Conservation (phyloP, 1,284 basidiomycete genomes). For the Pulchroboletus neoregius region DNA sequence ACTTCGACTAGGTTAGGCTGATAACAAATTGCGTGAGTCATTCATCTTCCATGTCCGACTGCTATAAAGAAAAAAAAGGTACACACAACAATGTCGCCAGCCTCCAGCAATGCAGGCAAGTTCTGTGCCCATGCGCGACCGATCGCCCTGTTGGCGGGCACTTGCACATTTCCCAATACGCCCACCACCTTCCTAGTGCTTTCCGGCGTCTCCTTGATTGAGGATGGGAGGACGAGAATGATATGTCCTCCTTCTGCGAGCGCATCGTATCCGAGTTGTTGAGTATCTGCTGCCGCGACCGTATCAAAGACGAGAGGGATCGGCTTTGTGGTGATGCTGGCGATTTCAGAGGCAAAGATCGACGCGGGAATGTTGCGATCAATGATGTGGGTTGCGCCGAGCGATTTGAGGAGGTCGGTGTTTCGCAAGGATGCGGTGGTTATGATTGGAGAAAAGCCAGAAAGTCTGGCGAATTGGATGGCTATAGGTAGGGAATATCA, state of each 20-base stretch:
- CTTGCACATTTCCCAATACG: slow-evolving; percentile 10
- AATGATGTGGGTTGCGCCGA: slow-evolving; percentile 36
- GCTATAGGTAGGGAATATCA: slow-evolving; percentile 12
- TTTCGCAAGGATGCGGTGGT: slow-evolving; percentile 35
- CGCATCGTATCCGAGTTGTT: slow-evolving; percentile 23
- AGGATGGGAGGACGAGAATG: background rate
- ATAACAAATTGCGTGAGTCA: background rate
- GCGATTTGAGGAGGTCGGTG: slow-evolving; percentile 30
- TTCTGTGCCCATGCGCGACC: slow-evolving; percentile 15
- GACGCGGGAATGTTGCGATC: slow-evolving; percentile 22
- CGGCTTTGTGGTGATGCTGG: slow-evolving; percentile 10
- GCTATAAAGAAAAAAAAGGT: background rate
- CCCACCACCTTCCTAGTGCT: slow-evolving; percentile 18
- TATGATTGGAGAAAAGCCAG: slow-evolving; percentile 32
- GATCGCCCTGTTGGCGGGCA: slow-evolving; percentile 13
- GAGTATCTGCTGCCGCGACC: slow-evolving; percentile 16
- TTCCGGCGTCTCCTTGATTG: slow-evolving; percentile 11
- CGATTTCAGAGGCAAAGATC: slow-evolving; percentile 13
- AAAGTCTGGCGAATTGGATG: slow-evolving; percentile 35
- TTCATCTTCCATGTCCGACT: background rate
- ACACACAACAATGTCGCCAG: slow-evolving; percentile 24
- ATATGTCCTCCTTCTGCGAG: slow-evolving; percentile 23
- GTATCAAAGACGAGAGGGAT: slow-evolving; percentile 21
- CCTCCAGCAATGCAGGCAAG: slow-evolving; percentile 17
- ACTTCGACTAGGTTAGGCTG: slow-evolving; percentile 26